Percentiles rank a stretch among this genome's conserved stretches.
phyloP scores from a whole-genome alignment of 306 rosid genomes.

The Vicia faba region DNA sequence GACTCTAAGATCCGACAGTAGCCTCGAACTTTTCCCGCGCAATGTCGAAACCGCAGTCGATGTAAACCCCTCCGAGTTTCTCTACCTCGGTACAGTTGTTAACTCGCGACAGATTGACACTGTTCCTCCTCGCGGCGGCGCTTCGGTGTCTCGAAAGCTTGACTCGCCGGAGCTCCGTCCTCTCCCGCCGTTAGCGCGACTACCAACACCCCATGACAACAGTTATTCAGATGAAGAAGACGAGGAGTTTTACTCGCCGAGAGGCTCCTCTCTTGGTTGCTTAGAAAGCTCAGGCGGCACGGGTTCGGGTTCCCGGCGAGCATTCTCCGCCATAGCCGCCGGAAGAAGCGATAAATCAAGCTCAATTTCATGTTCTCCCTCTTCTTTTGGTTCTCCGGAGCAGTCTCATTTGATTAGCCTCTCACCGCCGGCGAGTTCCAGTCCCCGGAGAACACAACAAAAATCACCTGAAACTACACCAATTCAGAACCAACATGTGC shows the following conservation, averaged over 20 bases:
- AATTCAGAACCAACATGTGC: slow-evolving; percentile 35
- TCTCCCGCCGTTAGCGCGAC: slow-evolving; percentile 57
- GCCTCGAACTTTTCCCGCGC: slow-evolving; percentile 45
- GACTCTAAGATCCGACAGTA: slow-evolving; percentile 59
- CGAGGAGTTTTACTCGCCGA: slow-evolving; percentile 84
- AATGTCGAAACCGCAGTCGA: slow-evolving; percentile 42
- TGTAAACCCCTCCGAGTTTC: slow-evolving; percentile 60
- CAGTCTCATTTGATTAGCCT: slow-evolving; percentile 43
- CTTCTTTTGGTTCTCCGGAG: slow-evolving; percentile 58
- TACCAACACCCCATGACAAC: not conserved
- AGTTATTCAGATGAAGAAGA: slow-evolving; percentile 59
- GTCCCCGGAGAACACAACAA: slow-evolving; percentile 48
- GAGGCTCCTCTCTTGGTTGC: slow-evolving; percentile 69
- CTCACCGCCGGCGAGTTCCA: slow-evolving; percentile 49
- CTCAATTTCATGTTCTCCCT: slow-evolving; percentile 50
- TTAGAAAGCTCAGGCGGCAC: slow-evolving; percentile 43
- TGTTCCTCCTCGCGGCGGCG: not conserved
- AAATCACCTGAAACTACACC: slow-evolving; percentile 58
- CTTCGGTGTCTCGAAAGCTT: slow-evolving; percentile 44
- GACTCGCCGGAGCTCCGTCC: slow-evolving; percentile 71
- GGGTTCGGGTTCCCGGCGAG: slow-evolving; percentile 70
- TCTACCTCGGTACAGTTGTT: slow-evolving; percentile 80
- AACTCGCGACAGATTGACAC: slow-evolving; percentile 52
- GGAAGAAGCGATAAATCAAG: slow-evolving; percentile 37
- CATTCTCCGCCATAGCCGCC: slow-evolving; percentile 35